Conservation (phyloP, 257 asterid genomes). For the Solanum peruvianum region DNA sequence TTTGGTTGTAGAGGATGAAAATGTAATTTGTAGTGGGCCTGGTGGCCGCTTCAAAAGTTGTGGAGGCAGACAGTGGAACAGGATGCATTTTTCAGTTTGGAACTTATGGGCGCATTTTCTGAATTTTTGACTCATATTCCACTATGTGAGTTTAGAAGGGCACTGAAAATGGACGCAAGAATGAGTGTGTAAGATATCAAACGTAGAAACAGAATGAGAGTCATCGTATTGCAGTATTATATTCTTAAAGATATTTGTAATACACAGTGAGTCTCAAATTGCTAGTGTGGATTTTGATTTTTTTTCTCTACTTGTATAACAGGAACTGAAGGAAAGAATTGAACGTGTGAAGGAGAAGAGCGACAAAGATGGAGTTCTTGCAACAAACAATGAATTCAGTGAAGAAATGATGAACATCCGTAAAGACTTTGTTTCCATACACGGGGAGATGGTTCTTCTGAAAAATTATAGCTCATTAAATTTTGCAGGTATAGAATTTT, state of each 20-base stretch:
- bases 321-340: conserved; percentile 72
- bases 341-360: conserved; percentile 44
- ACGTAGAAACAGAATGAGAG: background rate
- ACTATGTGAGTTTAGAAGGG: background rate
- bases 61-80: background rate
- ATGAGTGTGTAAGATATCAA: background rate
- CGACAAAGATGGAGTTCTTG: conserved; percentile 14
- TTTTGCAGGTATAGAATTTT: conserved; percentile 56
- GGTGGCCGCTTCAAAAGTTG: background rate
- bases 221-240: background rate
- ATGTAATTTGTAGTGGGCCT: background rate
- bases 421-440: conserved; percentile 69
- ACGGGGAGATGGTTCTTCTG: conserved; percentile 92
- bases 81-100: background rate
- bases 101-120: background rate
- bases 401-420: conserved; percentile 60
- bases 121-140: background rate
- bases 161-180: background rate
- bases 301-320: background rate
- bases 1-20: background rate
- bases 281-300: background rate
- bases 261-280: background rate
- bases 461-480: conserved; percentile 85
- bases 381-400: conserved; percentile 47
- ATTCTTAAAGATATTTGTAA: background rate